Evolutionary conservation across 176 grass and related monocot genomes (phyloP).

Genomic region (Secale cereale): DNA sequence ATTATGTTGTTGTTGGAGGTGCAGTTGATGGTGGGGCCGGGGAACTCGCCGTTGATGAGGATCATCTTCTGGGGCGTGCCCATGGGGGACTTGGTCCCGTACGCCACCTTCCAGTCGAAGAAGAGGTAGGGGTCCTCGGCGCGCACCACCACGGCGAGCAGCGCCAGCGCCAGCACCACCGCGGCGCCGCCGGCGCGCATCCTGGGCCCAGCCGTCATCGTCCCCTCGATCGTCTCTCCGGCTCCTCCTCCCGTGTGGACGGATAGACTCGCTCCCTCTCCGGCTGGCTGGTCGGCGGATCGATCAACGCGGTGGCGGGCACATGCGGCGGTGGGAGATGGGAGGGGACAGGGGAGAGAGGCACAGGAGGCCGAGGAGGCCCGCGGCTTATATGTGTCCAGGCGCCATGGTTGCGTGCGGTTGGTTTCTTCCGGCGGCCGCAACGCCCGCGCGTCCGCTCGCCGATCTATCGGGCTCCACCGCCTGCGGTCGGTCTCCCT

Average conservation of each 20-base stretch:
- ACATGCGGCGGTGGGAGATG: conserved; percentile 5
- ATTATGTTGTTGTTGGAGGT: conserved; percentile 90
- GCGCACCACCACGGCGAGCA: conserved; percentile 32
- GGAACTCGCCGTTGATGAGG: conserved; percentile 84
- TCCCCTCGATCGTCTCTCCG: neutral
- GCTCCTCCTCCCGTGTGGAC: neutral
- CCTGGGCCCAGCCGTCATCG: conserved; percentile 4
- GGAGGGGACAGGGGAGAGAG: conserved; percentile 3
- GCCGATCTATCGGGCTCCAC: conserved; percentile 24
- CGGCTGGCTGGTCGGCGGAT: neutral
- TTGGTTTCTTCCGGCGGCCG: conserved; percentile 18
- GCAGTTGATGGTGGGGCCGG: conserved; percentile 90
- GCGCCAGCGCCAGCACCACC: conserved; percentile 24
- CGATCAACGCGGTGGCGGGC: neutral
- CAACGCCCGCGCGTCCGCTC: conserved; percentile 45
- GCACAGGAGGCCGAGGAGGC: neutral
- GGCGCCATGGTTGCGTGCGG: conserved; percentile 5
- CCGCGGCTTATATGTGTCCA: conserved; percentile 24
- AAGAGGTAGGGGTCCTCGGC: conserved; percentile 89
- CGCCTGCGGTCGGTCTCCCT: neutral
- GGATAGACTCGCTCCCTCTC: neutral
- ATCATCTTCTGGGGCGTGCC: conserved; percentile 59
- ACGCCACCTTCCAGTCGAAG: conserved; percentile 86
- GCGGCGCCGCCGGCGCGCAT: conserved; percentile 25
- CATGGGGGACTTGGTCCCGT: conserved; percentile 59